Evolutionary conservation across 2,329 filamentous ascomycete species (phyloP), one percentile per base, ranked within the genome.

Genomic region (Arthrocladium fulminans): DNA sequence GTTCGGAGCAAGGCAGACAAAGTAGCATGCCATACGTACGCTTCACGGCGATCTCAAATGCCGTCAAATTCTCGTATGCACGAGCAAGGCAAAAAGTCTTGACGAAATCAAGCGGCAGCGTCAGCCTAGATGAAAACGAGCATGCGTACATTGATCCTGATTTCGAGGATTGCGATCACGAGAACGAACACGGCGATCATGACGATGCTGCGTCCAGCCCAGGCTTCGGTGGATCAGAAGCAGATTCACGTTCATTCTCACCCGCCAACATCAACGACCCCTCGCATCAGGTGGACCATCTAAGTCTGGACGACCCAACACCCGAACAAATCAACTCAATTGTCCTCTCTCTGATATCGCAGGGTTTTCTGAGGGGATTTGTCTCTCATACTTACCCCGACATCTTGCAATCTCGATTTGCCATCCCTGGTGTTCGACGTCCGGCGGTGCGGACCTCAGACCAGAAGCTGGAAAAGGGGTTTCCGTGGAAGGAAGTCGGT

Each of bases 331-430:
- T 94, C n/a, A 88, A 95, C 66, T 80, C 80, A 38, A 80, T 86
- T 42, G 75, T 94, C 10, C 79, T 85, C 0, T 83, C 82, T 9
- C 75, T 96, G 10, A 77, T 94, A 17, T 80, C 84, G 43, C 86
- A 94, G 65, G 86, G 85, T 0, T 71, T 95, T 20, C 73, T 96
- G 62, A 81, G 83, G 56, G 90, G 89, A 1, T 96, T 89, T 60
- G 76, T 96, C 23, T 86, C 85, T 13, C 87, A 94, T 59, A 77
- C 77, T 22, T 80, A 82, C 60, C 44, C 44, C 3, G 34, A 37
- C 15, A 15, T 47, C 12, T n/a, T 38, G 9, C 30, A 38, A 23
- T 76, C 77, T 37, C 81, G 85, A 42, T 88, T 96, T 60, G 88
- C 88, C 10, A 86, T 96, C 37, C 80, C 84, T 45, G 88, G 89